These are phyloP conservation scores for Alternaria sp. DNA, from an alignment of 2,329 filamentous ascomycete species.

Conservation along the genomic window DNA sequence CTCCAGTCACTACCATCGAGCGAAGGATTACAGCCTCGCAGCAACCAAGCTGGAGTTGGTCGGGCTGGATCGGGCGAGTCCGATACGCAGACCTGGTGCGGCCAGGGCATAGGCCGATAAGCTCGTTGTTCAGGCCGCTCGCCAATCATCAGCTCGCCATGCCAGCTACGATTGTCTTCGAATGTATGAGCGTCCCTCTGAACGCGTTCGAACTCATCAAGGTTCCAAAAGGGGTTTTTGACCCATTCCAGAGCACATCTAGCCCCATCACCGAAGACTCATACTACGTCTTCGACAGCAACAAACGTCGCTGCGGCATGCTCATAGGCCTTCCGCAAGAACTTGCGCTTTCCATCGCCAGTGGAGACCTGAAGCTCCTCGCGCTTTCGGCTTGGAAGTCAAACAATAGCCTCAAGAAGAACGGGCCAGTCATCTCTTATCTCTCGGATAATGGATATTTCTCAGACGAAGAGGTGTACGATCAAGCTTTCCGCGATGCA, in stretches of 20 bases:
- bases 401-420: neutral
- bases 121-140: neutral
- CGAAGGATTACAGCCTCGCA: neutral
- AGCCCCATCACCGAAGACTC: neutral
- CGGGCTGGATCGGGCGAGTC: neutral
- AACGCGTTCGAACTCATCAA: neutral
- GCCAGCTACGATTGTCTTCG: neutral
- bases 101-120: constrained; percentile 2
- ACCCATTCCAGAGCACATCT: neutral
- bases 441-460: neutral
- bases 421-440: constrained; percentile 5
- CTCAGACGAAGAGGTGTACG: neutral
- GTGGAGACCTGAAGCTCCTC: neutral
- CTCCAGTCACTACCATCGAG: neutral
- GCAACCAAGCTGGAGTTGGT: constrained; percentile 8
- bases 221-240: neutral
- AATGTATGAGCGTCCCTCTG: neutral
- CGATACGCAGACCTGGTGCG: constrained; percentile 3
- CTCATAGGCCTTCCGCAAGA: neutral
- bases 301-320: constrained; percentile 1
- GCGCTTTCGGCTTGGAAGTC: neutral
- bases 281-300: constrained; percentile 1
- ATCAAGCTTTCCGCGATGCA: neutral
- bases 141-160: neutral
- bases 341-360: too few relatives aligned